Evolutionary conservation across 140 eudicot genomes (phyloP).

Genomic region (Cichorium intybus): DNA sequence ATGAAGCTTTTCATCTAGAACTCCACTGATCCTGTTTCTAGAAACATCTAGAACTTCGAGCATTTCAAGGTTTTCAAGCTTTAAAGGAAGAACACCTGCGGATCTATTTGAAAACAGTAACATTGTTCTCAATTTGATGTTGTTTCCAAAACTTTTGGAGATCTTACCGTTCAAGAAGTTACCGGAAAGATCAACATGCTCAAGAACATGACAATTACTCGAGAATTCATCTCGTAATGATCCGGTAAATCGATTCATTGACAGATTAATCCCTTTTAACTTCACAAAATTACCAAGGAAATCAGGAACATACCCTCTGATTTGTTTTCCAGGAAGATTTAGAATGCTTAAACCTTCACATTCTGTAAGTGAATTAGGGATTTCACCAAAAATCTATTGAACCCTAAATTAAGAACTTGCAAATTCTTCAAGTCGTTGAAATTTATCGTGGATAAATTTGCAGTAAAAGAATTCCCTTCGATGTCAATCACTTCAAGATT

Average conservation of each 20-base stretch:
- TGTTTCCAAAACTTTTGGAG: slow-evolving; percentile 50
- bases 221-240: slow-evolving; percentile 39
- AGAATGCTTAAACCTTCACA: slow-evolving; percentile 39
- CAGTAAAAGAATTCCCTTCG: slow-evolving; percentile 64
- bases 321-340: slow-evolving; percentile 50
- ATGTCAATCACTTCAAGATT: slow-evolving; percentile 68
- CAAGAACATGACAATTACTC: slow-evolving; percentile 46
- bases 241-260: slow-evolving; percentile 54
- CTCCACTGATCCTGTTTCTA: slow-evolving; percentile 42
- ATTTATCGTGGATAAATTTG: slow-evolving; percentile 40
- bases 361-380: slow-evolving; percentile 54
- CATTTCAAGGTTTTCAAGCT: slow-evolving; percentile 48
- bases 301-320: slow-evolving; percentile 53
- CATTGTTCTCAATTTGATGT: slow-evolving; percentile 49
- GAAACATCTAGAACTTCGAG: slow-evolving; percentile 71
- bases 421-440: slow-evolving; percentile 53
- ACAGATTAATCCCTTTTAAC: slow-evolving; percentile 53
- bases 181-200: slow-evolving; percentile 61
- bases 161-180: slow-evolving; percentile 52
- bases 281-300: slow-evolving; percentile 44
- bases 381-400: slow-evolving; percentile 52
- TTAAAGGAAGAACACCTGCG: slow-evolving; percentile 50
- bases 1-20: slow-evolving; percentile 30
- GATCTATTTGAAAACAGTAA: slow-evolving; percentile 55
- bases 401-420: slow-evolving; percentile 64